A percentile compares a stretch with the other conserved stretches of the same genome.
Evolutionary conservation across 129 eudicot species (phyloP).

Genomic region (Flaveria trinervia): DNA sequence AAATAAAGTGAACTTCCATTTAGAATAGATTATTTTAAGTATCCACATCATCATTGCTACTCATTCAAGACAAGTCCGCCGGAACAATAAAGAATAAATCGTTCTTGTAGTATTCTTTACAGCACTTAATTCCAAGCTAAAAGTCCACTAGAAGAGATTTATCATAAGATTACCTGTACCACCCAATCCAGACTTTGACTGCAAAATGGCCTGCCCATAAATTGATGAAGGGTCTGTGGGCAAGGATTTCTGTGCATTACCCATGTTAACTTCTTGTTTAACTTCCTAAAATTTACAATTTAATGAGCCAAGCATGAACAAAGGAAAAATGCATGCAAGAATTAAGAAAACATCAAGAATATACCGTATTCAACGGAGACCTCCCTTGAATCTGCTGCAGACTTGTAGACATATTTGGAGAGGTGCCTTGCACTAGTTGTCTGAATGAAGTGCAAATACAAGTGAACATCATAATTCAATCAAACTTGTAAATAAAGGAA

Average conservation of each 20-base stretch:
- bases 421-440: conserved; percentile 84
- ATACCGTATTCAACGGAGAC: conserved; percentile 69
- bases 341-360: conserved; percentile 2
- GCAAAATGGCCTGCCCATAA: conserved; percentile 94
- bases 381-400: conserved; percentile 94
- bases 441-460: conserved; percentile 59
- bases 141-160: conserved; percentile 25
- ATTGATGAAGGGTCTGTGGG: conserved; percentile 90
- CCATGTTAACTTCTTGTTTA: conserved; percentile 78
- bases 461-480: conserved; percentile 25
- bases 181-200: conserved; percentile 92
- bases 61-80: background rate
- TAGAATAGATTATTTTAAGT: background rate
- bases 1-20: conserved; percentile 4
- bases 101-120: background rate
- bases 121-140: background rate
- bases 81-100: conserved; percentile 4
- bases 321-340: conserved; percentile 8
- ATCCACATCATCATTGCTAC: background rate
- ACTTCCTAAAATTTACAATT: conserved; percentile 55
- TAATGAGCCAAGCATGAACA: conserved; percentile 18
- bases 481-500: conserved; percentile 9
- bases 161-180: conserved; percentile 59
- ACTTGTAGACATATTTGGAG: conserved; percentile 72
- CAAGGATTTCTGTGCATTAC: conserved; percentile 71